A percentile compares a stretch with the other conserved stretches of the same genome.
Evolutionary conservation across 2,329 filamentous ascomycete species (phyloP).

Genomic region (Capronia americana): DNA sequence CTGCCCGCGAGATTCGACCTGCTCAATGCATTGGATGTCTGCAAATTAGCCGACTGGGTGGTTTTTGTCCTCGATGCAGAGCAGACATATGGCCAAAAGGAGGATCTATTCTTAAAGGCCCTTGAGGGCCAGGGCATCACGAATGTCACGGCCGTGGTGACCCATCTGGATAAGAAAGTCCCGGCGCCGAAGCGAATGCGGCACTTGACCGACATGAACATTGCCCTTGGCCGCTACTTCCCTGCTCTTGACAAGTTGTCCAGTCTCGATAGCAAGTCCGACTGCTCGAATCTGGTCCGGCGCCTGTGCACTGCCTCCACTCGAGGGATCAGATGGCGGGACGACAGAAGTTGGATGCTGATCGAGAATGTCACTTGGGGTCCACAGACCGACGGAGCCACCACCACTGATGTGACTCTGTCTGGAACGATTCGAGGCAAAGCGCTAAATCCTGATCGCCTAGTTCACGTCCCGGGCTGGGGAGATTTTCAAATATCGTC

Average conservation of each 20-base stretch:
- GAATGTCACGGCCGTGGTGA: slow-evolving; percentile 84
- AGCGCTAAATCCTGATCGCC: slow-evolving; percentile 84
- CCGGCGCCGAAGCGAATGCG: slow-evolving; percentile 78
- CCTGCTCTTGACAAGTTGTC: slow-evolving; percentile 90
- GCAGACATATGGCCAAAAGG: slow-evolving; percentile 81
- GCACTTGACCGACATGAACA: slow-evolving; percentile 81
- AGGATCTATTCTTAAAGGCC: slow-evolving; percentile 82
- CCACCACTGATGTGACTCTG: slow-evolving; percentile 68
- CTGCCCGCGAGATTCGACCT: slow-evolving; percentile 76
- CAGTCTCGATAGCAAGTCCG: slow-evolving; percentile 84
- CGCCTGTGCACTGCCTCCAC: slow-evolving; percentile 90
- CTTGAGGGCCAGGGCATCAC: slow-evolving; percentile 95
- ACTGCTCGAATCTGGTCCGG: slow-evolving; percentile 87
- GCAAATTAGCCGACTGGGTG: slow-evolving; percentile 88
- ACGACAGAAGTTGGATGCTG: slow-evolving; percentile 94
- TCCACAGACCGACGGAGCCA: slow-evolving; percentile 55
- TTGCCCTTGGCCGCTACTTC: slow-evolving; percentile 93
- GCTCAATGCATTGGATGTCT: slow-evolving; percentile 79
- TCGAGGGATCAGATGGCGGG: slow-evolving; percentile 93
- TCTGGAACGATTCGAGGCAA: slow-evolving; percentile 87
- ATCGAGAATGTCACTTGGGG: slow-evolving; percentile 81
- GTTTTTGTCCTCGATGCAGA: slow-evolving; percentile 82
- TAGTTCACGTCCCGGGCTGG: slow-evolving; percentile 92
- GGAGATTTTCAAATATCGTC: slow-evolving; percentile 91
- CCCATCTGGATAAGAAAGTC: slow-evolving; percentile 78